Percentiles rank a stretch among this genome's conserved stretches.
These are phyloP conservation scores for Herpetomonas samuelpessoai DNA, from an alignment of 208 protist species.

Conservation along the genomic window DNA sequence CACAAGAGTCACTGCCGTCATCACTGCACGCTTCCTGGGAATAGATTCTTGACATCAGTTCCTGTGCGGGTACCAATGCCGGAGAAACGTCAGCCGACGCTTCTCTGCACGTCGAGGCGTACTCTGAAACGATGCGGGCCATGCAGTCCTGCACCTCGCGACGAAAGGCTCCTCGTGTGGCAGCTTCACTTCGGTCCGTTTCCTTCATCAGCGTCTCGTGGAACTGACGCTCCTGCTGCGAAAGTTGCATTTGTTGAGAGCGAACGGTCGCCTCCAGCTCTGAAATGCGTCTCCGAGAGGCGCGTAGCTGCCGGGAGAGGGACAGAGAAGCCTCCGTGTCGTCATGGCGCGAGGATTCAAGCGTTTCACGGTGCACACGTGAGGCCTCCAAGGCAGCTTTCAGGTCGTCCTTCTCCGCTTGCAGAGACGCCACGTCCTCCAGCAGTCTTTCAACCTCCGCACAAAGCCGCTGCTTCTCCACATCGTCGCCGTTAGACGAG, in stretches of 20 bases:
- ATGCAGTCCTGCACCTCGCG: no score
- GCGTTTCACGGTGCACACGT: background rate
- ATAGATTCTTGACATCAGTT: no score
- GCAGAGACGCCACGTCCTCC: constrained; percentile 3
- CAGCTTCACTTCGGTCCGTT: no score
- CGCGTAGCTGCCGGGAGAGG: background rate
- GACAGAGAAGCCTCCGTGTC: background rate
- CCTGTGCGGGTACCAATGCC: no score
- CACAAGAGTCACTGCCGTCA: no score
- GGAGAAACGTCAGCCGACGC: no score
- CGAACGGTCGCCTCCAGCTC: background rate
- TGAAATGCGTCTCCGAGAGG: background rate
- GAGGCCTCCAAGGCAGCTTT: constrained; percentile 1
- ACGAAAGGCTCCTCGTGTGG: no score
- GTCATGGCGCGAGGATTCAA: background rate
- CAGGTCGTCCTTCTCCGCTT: constrained; percentile 3
- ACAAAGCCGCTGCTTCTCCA: background rate
- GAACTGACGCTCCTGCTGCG: background rate
- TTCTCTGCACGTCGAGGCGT: no score
- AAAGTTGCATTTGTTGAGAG: background rate
- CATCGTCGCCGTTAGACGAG: background rate
- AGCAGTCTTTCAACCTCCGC: background rate
- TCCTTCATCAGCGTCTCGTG: background rate
- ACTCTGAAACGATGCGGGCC: no score
- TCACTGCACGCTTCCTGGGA: no score